Evolutionary conservation across 768 basidiomycete species (phyloP), one percentile per base, ranked within the genome.

Genomic region (Crassisporium funariophilum): DNA sequence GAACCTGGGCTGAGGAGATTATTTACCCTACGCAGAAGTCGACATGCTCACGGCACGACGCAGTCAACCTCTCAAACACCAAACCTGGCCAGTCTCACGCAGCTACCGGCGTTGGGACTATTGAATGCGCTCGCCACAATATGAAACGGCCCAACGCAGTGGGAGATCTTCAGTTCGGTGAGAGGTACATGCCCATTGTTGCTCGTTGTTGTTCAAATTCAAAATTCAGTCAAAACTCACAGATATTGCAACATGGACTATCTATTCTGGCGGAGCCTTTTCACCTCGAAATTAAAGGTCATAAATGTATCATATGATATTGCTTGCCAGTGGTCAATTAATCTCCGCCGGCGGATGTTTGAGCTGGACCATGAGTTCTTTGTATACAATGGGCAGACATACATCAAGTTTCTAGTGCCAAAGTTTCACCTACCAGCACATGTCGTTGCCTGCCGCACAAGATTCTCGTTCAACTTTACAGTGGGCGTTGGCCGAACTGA

Each of bases 201-300:
- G 17, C 13, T 44, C n/a, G 31, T 19, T 22, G 17, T 31, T 31
- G 36, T 15, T 33, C n/a, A n/a, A n/a, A n/a, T n/a, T 36, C 25
- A 21, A 22, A 41, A 3, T 1, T 20, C 20, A 43, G 13, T 36
- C 9, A 24, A 35, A 35, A 37, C 22, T 15, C 37, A n/a, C 10
- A 71, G 68, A 11, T 69, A 69, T 46, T 54, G 51, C 9, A 72
- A 71, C 49, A 71, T 70, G 57, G 68, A 72, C 40, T 72, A 59
- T 38, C 49, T 70, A 4, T 61, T 71, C 35, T 59, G 55, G 7
- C 59, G 50, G 1, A 59, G 49, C 40, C 20, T 65, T 4, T 17
- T n/a, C 3, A n/a, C 15, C 9, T 25, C 50, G 10, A 11, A 29
- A 0, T 10, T 57, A 3, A 36, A 44, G 0, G 20, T 41, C 12